Percentiles rank a stretch among this genome's conserved stretches.
Evolutionary conservation across 495 filamentous ascomycete genomes (phyloP).

Genomic region (Pyronema domesticum): DNA sequence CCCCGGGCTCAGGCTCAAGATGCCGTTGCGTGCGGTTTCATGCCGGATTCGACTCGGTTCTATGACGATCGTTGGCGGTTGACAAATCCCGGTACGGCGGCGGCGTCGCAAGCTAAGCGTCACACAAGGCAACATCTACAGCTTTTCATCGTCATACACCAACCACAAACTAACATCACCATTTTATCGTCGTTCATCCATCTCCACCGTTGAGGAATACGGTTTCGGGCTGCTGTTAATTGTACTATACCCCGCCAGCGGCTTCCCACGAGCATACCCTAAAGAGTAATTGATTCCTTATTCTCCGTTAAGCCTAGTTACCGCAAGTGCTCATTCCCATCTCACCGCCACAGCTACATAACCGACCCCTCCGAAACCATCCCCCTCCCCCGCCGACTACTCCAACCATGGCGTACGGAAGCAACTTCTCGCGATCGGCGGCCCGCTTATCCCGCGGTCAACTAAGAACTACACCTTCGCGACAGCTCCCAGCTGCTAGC

Average conservation of each 20-base stretch:
- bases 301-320: neutral
- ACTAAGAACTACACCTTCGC: conserved; percentile 2
- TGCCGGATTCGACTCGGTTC: neutral
- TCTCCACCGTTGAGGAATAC: neutral
- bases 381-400: neutral
- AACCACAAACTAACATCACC: neutral
- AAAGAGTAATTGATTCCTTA: neutral
- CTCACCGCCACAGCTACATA: neutral
- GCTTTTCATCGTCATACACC: neutral
- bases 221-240: neutral
- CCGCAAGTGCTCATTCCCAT: neutral
- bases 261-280: neutral
- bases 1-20: neutral
- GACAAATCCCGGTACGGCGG: neutral
- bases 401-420: conserved; percentile 17
- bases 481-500: neutral
- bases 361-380: neutral
- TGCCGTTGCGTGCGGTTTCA: neutral
- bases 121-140: neutral
- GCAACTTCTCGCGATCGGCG: conserved; percentile 10
- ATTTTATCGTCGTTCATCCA: neutral
- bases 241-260: neutral
- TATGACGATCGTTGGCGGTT: neutral
- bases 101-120: neutral
- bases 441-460: conserved; percentile 9